These are phyloP conservation scores for Tephrocybe sp. DNA, from an alignment of 768 basidiomycete species.

Conservation along the genomic window DNA sequence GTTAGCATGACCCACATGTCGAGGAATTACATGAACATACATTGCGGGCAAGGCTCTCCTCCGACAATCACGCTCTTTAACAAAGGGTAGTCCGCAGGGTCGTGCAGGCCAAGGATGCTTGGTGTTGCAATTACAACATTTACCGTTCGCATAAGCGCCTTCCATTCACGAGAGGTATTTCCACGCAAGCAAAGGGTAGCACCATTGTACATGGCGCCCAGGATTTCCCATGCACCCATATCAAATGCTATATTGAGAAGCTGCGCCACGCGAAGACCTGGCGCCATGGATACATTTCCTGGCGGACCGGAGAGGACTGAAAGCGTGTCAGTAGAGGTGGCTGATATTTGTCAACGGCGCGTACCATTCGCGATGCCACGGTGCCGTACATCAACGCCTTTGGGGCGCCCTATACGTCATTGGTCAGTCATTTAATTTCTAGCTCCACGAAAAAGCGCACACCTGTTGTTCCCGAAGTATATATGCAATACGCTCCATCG, in stretches of 20 bases:
- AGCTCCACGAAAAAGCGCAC: conserved; percentile 7
- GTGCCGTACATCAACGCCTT: conserved; percentile 62
- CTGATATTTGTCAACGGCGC: neutral
- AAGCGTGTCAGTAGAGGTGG: conserved; percentile 1
- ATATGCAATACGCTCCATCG: conserved; percentile 59
- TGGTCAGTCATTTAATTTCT: conserved; percentile 21
- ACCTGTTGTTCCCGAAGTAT: conserved; percentile 51
- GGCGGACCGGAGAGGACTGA: conserved; percentile 41
- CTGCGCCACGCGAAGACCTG: conserved; percentile 56
- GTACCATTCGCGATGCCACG: conserved; percentile 57
- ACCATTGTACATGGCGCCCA: conserved; percentile 51
- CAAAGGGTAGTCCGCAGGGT: conserved; percentile 49
- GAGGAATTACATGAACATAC: conserved; percentile 24
- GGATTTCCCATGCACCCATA: conserved; percentile 66
- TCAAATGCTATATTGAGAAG: conserved; percentile 67
- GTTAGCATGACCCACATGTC: neutral
- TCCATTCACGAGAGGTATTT: conserved; percentile 50
- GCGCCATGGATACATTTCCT: conserved; percentile 59
- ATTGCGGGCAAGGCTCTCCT: conserved; percentile 53
- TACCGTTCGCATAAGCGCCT: conserved; percentile 45
- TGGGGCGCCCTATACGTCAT: conserved; percentile 46
- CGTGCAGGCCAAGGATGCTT: conserved; percentile 48
- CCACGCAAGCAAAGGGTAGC: conserved; percentile 54
- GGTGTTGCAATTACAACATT: conserved; percentile 56
- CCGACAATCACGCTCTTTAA: conserved; percentile 50